These are phyloP conservation scores for Diaporthe citri DNA, from an alignment of 2,329 filamentous ascomycete species.

Conservation along the genomic window DNA sequence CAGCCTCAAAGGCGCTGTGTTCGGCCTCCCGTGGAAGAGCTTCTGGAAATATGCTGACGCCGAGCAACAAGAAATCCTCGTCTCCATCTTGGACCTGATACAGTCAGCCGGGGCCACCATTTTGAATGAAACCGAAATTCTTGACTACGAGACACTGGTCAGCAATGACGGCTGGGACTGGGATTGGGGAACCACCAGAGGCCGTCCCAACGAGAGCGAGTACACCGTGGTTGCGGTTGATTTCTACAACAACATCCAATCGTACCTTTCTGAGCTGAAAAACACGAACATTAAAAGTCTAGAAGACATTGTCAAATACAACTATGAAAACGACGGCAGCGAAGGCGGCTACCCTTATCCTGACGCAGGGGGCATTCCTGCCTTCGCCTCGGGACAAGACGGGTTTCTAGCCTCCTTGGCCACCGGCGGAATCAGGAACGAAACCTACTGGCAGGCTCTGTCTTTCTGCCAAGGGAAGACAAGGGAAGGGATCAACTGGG, in stretches of 20 bases:
- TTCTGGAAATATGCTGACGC: conserved; percentile 75
- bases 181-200: conserved; percentile 73
- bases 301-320: conserved; percentile 76
- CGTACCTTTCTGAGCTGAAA: conserved; percentile 72
- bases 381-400: conserved; percentile 79
- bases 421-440: conserved; percentile 71
- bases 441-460: conserved; percentile 77
- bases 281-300: conserved; percentile 72
- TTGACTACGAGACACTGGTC: conserved; percentile 71
- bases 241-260: conserved; percentile 72
- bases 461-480: conserved; percentile 70
- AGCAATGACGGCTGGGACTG: conserved; percentile 80
- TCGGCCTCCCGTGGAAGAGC: conserved; percentile 79
- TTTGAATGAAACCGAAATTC: conserved; percentile 78
- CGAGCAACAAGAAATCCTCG: conserved; percentile 67
- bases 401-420: conserved; percentile 74
- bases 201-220: conserved; percentile 78
- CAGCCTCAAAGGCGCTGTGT: conserved; percentile 71
- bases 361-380: conserved; percentile 61
- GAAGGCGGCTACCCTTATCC: conserved; percentile 75
- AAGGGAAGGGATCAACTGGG: conserved; percentile 78
- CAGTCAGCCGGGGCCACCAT: conserved; percentile 73
- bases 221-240: conserved; percentile 80
- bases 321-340: conserved; percentile 71
- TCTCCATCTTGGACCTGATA: conserved; percentile 65